Percentiles rank a stretch among this genome's conserved stretches.
These are phyloP conservation scores for Cladorrhinum samala DNA, from an alignment of 495 filamentous ascomycete genomes.

Conservation along the genomic window DNA sequence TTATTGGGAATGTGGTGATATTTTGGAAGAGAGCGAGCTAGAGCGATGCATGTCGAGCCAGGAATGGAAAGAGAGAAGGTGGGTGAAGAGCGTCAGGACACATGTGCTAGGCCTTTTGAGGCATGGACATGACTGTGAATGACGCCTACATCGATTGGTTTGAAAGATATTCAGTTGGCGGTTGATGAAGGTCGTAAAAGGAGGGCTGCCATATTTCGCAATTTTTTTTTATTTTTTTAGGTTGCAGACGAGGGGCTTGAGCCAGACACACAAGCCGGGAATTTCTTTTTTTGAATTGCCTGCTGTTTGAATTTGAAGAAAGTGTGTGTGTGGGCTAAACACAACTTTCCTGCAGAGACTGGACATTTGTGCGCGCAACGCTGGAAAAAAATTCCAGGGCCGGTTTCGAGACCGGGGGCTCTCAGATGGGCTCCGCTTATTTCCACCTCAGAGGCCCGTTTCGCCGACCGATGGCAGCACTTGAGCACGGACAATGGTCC, in stretches of 20 bases:
- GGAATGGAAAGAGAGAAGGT: conserved; percentile 1
- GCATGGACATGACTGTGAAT: conserved; percentile 6
- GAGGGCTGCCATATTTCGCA: conserved; percentile 5
- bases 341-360: too few relatives aligned
- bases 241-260: background rate
- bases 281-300: background rate
- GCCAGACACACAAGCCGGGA: background rate
- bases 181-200: background rate
- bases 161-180: background rate
- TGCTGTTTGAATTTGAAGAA: background rate
- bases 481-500: background rate
- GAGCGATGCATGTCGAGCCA: background rate
- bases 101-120: conserved; percentile 10
- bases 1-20: too few relatives aligned
- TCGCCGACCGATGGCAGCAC: background rate
- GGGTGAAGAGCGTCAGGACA: background rate
- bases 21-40: background rate
- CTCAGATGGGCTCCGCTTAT: background rate
- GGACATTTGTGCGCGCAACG: too few relatives aligned
- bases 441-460: background rate
- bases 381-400: background rate
- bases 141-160: background rate
- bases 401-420: background rate
- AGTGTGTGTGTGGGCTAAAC: background rate
- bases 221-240: background rate